Conservation (phyloP, 768 basidiomycete genomes). For the Daedaleopsis sinensis region DNA sequence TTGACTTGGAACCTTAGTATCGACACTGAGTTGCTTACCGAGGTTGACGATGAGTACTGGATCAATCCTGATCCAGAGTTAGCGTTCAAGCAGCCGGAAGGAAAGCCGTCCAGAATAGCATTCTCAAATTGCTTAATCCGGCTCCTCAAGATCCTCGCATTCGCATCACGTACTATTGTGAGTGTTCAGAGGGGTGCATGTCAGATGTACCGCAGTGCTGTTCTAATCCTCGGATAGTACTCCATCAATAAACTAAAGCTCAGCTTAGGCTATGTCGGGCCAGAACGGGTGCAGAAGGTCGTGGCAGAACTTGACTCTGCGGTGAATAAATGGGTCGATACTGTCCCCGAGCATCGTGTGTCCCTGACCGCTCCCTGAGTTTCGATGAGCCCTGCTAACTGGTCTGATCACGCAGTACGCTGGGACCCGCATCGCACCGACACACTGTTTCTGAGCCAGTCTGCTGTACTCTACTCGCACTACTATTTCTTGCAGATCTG, state of each 20-base stretch:
- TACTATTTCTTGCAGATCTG: conserved; percentile 64
- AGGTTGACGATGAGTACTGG: conserved; percentile 84
- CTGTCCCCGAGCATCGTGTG: conserved; percentile 57
- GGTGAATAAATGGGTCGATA: conserved; percentile 62
- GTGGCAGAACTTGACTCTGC: conserved; percentile 67
- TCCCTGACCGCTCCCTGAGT: not conserved
- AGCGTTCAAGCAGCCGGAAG: conserved; percentile 63
- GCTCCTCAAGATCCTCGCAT: conserved; percentile 63
- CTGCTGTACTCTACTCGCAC: conserved; percentile 39
- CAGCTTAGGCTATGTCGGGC: conserved; percentile 37
- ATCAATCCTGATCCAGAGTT: conserved; percentile 51
- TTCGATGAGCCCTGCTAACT: not conserved
- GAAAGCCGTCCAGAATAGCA: conserved; percentile 54
- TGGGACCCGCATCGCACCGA: conserved; percentile 30
- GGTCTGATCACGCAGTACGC: conserved; percentile 19
- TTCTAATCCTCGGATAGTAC: conserved; percentile 34
- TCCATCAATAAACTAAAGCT: conserved; percentile 48
- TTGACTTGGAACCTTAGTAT: conserved; percentile 44
- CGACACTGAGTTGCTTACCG: conserved; percentile 58
- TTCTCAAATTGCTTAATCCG: conserved; percentile 60
- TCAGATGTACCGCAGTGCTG: not conserved
- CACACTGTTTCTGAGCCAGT: conserved; percentile 33
- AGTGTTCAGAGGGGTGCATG: not conserved
- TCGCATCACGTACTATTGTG: conserved; percentile 50
- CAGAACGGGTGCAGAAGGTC: conserved; percentile 49